A percentile compares a stretch with the other conserved stretches of the same genome.
phyloP scores from a whole-genome alignment of 2,329 filamentous ascomycete genomes.

The Chlorencoelia australis region DNA sequence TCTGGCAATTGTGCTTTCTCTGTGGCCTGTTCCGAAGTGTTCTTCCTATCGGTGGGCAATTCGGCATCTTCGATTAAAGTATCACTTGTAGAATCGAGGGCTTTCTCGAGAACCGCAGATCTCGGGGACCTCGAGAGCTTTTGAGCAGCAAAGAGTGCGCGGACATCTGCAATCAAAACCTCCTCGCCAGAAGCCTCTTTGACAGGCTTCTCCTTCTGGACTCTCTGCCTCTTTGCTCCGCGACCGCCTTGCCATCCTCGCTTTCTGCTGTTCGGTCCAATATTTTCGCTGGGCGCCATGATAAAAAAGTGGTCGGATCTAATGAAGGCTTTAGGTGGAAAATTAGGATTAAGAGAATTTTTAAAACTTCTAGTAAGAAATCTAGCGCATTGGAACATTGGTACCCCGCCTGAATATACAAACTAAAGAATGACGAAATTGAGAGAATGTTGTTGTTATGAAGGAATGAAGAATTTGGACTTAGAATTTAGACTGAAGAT shows the following conservation, averaged over 20 bases:
- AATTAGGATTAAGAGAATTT: background rate
- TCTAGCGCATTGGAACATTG: conserved; percentile 22
- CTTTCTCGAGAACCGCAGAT: background rate
- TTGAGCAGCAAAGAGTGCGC: conserved; percentile 36
- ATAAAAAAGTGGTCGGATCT: conserved; percentile 7
- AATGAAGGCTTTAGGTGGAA: background rate
- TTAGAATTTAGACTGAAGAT: no score
- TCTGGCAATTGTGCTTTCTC: conserved; percentile 42
- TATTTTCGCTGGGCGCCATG: conserved; percentile 8
- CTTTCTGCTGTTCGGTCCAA: conserved; percentile 18
- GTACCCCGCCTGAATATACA: no score
- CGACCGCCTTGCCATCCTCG: conserved; percentile 23
- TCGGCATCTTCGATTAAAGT: conserved; percentile 11
- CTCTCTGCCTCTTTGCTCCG: conserved; percentile 39
- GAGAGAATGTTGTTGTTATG: no score
- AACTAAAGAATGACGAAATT: no score
- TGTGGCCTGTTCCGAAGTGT: conserved; percentile 16
- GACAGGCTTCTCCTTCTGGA: conserved; percentile 42
- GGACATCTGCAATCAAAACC: conserved; percentile 54
- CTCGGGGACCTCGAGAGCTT: conserved; percentile 23
- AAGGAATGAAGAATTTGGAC: no score
- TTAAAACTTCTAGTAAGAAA: conserved; percentile 1
- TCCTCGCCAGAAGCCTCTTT: conserved; percentile 56
- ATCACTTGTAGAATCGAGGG: conserved; percentile 26
- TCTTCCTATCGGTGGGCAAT: conserved; percentile 9